Conservation (phyloP, 441 rosid genomes). For the Pelargonium fulgidum region DNA sequence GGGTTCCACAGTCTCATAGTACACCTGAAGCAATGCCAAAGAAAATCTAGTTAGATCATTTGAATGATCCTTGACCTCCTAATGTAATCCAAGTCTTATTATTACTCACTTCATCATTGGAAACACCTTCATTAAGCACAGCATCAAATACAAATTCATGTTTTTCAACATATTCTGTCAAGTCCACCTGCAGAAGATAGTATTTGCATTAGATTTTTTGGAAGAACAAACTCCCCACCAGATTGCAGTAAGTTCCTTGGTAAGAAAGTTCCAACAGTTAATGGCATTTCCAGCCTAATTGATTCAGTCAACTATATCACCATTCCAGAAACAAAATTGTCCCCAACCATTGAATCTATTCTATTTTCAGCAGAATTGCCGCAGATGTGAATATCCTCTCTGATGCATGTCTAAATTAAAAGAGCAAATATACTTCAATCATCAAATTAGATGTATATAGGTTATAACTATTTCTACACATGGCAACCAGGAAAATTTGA, state of each 20-base stretch:
- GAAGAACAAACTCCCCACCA: too few relatives aligned
- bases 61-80: neutral
- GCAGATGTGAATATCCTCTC: neutral
- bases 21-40: constrained; percentile 49
- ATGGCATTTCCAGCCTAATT: too few relatives aligned
- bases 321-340: too few relatives aligned
- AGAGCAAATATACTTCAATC: neutral
- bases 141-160: constrained; percentile 98
- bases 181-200: constrained; percentile 70
- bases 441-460: neutral
- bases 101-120: constrained; percentile 75
- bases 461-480: neutral
- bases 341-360: too few relatives aligned
- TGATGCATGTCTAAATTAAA: neutral
- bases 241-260: too few relatives aligned
- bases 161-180: constrained; percentile 82
- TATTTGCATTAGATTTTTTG: neutral
- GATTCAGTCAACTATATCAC: too few relatives aligned
- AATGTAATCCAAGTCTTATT: neutral
- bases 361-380: neutral
- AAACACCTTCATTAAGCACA: constrained; percentile 89
- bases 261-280: neutral
- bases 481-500: neutral
- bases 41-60: constrained; percentile 6
- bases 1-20: constrained; percentile 87